phyloP scores from a whole-genome alignment of 192 early-diverging fungal genomes.

The Mortierella antarctica region DNA sequence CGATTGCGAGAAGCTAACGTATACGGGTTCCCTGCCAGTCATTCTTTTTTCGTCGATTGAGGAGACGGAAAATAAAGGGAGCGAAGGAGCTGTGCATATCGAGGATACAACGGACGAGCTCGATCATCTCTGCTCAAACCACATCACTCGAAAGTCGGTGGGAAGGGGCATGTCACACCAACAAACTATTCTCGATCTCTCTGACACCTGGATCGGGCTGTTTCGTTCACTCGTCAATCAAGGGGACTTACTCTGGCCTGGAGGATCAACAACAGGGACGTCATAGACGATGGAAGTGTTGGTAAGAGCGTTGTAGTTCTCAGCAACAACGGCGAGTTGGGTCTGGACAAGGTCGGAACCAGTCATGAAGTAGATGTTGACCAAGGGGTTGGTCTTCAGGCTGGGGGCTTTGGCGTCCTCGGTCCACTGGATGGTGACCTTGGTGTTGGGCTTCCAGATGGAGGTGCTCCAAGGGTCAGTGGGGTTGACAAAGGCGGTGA shows the following conservation, averaged over 20 bases:
- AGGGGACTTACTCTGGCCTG: conserved; percentile 43
- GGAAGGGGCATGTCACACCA: not conserved
- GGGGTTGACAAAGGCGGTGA: conserved; percentile 41
- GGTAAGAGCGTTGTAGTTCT: not conserved
- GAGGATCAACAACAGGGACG: conserved; percentile 14
- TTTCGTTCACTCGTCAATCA: not conserved
- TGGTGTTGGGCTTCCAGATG: conserved; percentile 24
- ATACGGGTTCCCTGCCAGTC: not conserved
- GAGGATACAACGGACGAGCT: conserved; percentile 11
- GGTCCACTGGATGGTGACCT: conserved; percentile 34
- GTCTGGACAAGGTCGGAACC: conserved; percentile 15
- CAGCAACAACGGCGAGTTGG: conserved; percentile 19
- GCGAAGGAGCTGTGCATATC: conserved; percentile 2
- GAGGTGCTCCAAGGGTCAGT: conserved; percentile 19
- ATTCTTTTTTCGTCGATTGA: conserved; percentile 13
- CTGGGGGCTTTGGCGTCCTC: conserved; percentile 13
- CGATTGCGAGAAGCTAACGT: no score
- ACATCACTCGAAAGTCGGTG: not conserved
- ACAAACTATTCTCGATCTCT: not conserved
- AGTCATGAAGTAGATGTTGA: conserved; percentile 43
- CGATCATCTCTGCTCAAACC: not conserved
- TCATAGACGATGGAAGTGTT: conserved; percentile 21
- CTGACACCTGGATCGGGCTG: not conserved
- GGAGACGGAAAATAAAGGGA: not conserved
- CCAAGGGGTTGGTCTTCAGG: conserved; percentile 21